Percentiles rank a stretch among this genome's conserved stretches.
Conservation (phyloP, 2,329 filamentous ascomycete species). For the Exophiala viscosa region DNA sequence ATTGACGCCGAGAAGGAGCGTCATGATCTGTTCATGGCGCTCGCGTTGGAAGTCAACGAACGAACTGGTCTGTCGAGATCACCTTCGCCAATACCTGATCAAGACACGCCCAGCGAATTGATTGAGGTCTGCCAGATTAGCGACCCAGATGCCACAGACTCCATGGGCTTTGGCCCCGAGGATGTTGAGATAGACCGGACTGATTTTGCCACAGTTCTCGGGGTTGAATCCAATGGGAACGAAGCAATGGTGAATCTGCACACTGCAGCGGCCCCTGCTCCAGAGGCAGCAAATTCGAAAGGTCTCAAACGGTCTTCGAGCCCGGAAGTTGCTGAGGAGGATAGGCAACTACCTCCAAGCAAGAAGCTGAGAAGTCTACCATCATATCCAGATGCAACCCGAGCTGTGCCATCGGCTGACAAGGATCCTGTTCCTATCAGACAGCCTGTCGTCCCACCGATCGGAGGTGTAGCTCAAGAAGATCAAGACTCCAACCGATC, state of each 20-base stretch:
- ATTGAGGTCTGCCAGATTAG: not conserved
- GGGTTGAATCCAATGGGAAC: too few species aligned
- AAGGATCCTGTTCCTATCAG: not conserved
- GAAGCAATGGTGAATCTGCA: too few species aligned
- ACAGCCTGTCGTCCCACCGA: too few species aligned
- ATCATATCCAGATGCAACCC: not conserved
- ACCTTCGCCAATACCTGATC: not conserved
- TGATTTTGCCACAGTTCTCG: too few species aligned
- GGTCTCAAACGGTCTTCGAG: not conserved
- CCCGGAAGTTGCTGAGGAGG: not conserved
- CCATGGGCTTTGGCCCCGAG: too few species aligned
- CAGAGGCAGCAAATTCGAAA: too few species aligned
- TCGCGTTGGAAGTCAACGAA: constrained; percentile 23
- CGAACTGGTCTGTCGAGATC: not conserved
- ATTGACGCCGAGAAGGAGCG: constrained; percentile 22
- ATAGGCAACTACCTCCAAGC: not conserved
- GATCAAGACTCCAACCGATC: not conserved
- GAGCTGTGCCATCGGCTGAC: not conserved
- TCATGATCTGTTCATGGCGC: constrained; percentile 19
- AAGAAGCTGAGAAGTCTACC: not conserved
- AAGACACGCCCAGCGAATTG: too few species aligned
- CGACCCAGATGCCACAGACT: not conserved
- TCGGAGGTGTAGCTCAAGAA: not conserved
- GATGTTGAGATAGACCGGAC: too few species aligned
- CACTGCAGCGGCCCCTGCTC: too few species aligned